Percentiles rank a stretch among this genome's conserved stretches.
These are phyloP conservation scores for Psophocarpus tetragonolobus DNA, from an alignment of 306 rosid species.

Conservation along the genomic window DNA sequence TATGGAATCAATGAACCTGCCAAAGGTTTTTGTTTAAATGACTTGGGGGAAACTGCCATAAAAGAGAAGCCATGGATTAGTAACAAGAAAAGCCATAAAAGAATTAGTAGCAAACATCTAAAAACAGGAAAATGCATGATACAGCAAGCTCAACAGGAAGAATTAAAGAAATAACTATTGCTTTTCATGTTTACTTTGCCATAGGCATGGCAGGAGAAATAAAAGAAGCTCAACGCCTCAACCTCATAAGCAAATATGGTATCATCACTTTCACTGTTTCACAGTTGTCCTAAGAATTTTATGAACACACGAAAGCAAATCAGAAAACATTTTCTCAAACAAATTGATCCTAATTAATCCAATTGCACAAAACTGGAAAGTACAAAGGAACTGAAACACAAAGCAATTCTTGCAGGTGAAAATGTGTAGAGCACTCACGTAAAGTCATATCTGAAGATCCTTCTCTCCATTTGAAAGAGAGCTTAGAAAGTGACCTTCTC, in stretches of 20 bases:
- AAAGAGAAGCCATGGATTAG: constrained; percentile 33
- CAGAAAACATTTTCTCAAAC: neutral
- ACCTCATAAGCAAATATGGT: neutral
- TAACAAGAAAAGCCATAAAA: constrained; percentile 8
- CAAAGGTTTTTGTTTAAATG: constrained; percentile 56
- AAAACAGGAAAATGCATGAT: neutral
- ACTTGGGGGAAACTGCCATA: constrained; percentile 75
- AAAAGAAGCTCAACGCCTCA: neutral
- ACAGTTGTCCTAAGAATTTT: constrained; percentile 13
- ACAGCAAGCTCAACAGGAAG: constrained; percentile 7
- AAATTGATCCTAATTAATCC: neutral
- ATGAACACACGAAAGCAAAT: neutral
- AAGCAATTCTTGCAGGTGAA: neutral
- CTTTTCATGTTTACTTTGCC: neutral
- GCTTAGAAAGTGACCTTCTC: constrained; percentile 58
- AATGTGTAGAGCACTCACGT: constrained; percentile 55
- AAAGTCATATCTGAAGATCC: constrained; percentile 52
- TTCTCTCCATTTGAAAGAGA: constrained; percentile 87
- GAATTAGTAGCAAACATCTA: constrained; percentile 22
- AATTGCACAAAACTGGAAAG: neutral
- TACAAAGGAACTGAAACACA: neutral
- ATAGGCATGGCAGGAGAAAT: neutral
- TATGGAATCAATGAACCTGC: constrained; percentile 73
- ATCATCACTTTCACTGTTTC: constrained; percentile 29
- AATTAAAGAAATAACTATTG: neutral